phyloP scores from a whole-genome alignment of 805 yeast genomes.

The Blastobotrys attinorum region DNA sequence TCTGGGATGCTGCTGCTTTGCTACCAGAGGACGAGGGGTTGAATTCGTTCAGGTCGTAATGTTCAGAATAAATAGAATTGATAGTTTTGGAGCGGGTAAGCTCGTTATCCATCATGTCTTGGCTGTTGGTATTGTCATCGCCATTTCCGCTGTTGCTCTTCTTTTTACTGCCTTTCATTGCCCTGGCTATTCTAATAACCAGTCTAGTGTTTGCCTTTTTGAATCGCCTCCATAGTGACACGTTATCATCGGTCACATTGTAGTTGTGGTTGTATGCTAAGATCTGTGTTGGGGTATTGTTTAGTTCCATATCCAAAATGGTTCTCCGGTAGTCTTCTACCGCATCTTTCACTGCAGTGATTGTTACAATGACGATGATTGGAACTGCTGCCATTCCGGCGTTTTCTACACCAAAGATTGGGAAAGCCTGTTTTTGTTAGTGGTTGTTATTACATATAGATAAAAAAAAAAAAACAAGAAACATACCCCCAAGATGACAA shows the following conservation, averaged over 20 bases:
- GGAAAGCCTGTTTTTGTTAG: conserved; percentile 34
- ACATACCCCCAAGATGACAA: conserved; percentile 63
- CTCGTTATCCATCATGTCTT: conserved; percentile 4
- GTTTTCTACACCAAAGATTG: conserved; percentile 64
- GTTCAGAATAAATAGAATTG: conserved; percentile 16
- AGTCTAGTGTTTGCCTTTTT: conserved; percentile 47
- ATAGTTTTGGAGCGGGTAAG: conserved; percentile 17
- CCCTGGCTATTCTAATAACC: conserved; percentile 9
- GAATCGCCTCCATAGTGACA: conserved; percentile 61
- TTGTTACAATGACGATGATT: conserved; percentile 63
- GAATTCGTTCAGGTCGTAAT: not conserved
- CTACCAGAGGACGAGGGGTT: not conserved
- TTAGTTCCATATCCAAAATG: conserved; percentile 57
- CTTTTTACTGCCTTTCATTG: conserved; percentile 9
- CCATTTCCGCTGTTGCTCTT: not conserved
- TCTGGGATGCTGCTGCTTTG: conserved; percentile 4
- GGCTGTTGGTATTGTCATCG: not conserved
- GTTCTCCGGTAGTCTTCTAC: conserved; percentile 70
- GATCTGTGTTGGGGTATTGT: conserved; percentile 60
- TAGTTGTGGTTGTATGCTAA: conserved; percentile 49
- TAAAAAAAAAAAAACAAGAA: not conserved
- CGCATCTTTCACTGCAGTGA: conserved; percentile 74
- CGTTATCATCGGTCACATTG: conserved; percentile 48
- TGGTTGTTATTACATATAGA: not conserved
- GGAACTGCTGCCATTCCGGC: conserved; percentile 80